Percentiles rank a stretch among this genome's conserved stretches.
These are phyloP conservation scores for Phytophthora constricta DNA, from an alignment of 352 stramenopile species.

Conservation along the genomic window DNA sequence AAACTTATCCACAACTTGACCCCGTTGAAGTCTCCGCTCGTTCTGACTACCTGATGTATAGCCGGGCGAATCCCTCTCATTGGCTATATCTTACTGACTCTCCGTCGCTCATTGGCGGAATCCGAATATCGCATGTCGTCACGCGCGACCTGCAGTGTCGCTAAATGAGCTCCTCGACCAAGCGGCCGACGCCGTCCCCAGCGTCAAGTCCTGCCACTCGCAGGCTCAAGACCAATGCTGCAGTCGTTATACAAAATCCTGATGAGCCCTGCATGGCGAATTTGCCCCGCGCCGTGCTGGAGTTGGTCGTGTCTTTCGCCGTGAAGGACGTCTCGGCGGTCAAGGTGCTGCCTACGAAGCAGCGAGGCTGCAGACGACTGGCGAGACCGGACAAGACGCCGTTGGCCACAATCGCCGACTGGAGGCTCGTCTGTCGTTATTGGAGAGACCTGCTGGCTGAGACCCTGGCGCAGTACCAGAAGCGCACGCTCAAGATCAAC, in stretches of 20 bases:
- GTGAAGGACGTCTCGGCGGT: slow-evolving; percentile 56
- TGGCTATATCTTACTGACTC: slow-evolving; percentile 24
- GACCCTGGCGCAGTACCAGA: slow-evolving; percentile 49
- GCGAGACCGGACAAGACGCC: slow-evolving; percentile 40
- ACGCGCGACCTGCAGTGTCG: slow-evolving; percentile 16
- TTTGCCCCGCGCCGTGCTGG: slow-evolving; percentile 56
- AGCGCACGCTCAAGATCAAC: slow-evolving; percentile 51
- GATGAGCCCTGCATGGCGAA: slow-evolving; percentile 32
- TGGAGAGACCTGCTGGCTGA: slow-evolving; percentile 58
- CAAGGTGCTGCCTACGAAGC: slow-evolving; percentile 55
- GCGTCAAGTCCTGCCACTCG: background rate
- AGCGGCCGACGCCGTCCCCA: slow-evolving; percentile 11
- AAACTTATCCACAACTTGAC: no score
- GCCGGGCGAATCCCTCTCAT: background rate
- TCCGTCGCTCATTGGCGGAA: background rate
- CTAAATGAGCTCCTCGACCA: slow-evolving; percentile 34
- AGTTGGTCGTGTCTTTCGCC: slow-evolving; percentile 60
- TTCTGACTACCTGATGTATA: background rate
- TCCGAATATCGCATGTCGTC: background rate
- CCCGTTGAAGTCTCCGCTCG: no score
- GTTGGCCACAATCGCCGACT: slow-evolving; percentile 45
- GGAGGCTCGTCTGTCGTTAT: slow-evolving; percentile 51
- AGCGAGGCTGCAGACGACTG: slow-evolving; percentile 50
- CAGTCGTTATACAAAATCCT: background rate
- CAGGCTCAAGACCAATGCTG: slow-evolving; percentile 21